A percentile compares a stretch with the other conserved stretches of the same genome.
Evolutionary conservation across 139 green algal species (phyloP).

Genomic region (Chlamydomonas asymmetrica): DNA sequence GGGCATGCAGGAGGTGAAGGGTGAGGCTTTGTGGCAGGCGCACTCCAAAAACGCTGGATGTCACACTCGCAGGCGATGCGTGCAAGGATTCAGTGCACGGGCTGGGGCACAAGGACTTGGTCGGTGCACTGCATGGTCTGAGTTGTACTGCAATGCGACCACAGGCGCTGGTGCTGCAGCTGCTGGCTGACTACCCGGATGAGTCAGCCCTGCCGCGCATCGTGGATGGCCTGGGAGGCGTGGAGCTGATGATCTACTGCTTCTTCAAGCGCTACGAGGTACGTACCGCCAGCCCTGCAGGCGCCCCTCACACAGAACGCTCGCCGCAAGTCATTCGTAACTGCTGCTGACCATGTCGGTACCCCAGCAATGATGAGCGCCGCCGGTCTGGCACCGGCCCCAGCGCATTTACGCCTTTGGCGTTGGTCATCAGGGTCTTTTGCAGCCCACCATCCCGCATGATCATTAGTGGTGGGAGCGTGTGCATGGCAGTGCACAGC

Average conservation of each 20-base stretch:
- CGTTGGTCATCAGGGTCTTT: too few relatives aligned
- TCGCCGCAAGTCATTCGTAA: not conserved
- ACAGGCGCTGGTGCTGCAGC: not conserved
- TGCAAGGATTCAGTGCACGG: not conserved
- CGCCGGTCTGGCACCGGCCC: too few relatives aligned
- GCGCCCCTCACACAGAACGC: not conserved
- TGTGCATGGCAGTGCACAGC: too few relatives aligned
- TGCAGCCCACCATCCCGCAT: too few relatives aligned
- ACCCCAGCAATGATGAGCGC: too few relatives aligned
- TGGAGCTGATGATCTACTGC: conserved; percentile 39
- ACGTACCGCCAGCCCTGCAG: not conserved
- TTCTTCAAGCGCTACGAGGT: conserved; percentile 60
- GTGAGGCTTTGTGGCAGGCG: not conserved
- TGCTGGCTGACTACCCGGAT: not conserved
- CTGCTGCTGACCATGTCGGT: not conserved
- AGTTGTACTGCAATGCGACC: not conserved
- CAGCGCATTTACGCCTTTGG: too few relatives aligned
- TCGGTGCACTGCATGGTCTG: not conserved
- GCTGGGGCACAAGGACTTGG: not conserved
- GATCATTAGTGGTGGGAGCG: too few relatives aligned
- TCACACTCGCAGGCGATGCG: not conserved
- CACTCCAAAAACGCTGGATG: not conserved
- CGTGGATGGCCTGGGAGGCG: conserved; percentile 46
- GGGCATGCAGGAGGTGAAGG: not conserved
- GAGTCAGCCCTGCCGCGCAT: conserved; percentile 22